These are phyloP conservation scores for Schrenkiella parvula DNA, from an alignment of 345 rosid genomes.

Conservation along the genomic window DNA sequence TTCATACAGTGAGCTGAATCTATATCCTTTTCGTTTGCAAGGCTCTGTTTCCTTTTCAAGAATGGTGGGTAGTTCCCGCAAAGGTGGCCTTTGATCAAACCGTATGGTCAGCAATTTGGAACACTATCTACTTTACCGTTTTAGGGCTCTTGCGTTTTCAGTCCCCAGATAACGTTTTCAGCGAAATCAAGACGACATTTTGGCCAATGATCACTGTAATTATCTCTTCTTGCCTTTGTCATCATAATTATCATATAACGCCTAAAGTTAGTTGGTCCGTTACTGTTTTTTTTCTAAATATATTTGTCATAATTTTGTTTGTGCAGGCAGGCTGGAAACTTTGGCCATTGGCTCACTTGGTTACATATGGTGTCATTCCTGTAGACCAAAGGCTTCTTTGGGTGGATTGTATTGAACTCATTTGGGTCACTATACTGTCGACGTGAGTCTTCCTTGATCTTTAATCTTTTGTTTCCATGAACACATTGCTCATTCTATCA, in stretches of 20 bases:
- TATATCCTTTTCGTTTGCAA: constrained; percentile 21
- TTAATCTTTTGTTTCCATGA: neutral
- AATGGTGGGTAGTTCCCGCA: constrained; percentile 94
- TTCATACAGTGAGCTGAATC: constrained; percentile 8
- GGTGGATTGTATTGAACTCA: constrained; percentile 93
- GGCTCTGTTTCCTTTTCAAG: constrained; percentile 80
- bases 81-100: constrained; percentile 89
- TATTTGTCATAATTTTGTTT: neutral
- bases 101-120: constrained; percentile 85
- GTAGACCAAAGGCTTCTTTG: constrained; percentile 92
- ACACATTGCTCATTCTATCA: neutral
- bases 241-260: neutral
- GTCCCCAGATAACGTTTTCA: constrained; percentile 47
- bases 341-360: constrained; percentile 91
- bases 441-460: constrained; percentile 46
- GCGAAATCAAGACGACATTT: constrained; percentile 63
- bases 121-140: constrained; percentile 65
- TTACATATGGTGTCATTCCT: constrained; percentile 77
- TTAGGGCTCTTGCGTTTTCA: constrained; percentile 76
- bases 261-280: neutral
- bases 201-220: constrained; percentile 77
- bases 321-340: constrained; percentile 93
- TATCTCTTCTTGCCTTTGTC: neutral
- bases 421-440: constrained; percentile 90
- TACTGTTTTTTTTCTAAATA: neutral